Base-by-base conservation (phyloP, 202 grass and related monocot species). In the Carex arenaria region DNA sequence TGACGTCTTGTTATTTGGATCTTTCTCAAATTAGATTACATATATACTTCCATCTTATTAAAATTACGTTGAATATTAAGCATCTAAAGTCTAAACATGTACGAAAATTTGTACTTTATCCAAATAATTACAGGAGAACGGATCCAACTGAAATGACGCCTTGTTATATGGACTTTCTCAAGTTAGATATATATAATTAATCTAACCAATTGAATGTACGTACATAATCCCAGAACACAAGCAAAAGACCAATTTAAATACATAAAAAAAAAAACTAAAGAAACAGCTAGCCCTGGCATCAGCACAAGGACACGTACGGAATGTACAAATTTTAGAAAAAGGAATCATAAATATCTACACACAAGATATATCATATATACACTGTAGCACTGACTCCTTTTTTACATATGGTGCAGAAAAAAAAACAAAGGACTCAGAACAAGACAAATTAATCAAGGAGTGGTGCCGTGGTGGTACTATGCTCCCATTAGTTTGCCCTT, bases 371-470 rank as follows among this genome's bases (percentile, higher is more conserved):
- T 5, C 18, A 65, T 4, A 34, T 5, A 13, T 45, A 71, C 19
- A 43, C 10, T 18, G 38, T 40, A 40, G 38, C 0, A 38, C 11
- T 69, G 66, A 5, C 26, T 38, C 26, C 12, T 31, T 32, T 65
- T 4, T 38, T 18, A 47, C 11, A 17, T 63, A 68, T 72, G 42
- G 72, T 51, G 53, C 18, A 74, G 22, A 74, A 75, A 76, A 76
- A 76, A 10, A 76, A 9, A 55, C 22, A 55, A 55, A 23, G 72
- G 72, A 76, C 9, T 51, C 69, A 51, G 10, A 51, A 72, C 5
- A 55, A 56, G 72, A 76, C 51, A 56, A 56, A 31, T 76, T 72
- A 54, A 75, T 75, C 19, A 75, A 75, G 71, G 71, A 31, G 49
- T 32, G 49, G 49, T 53, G 23, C 49, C 18, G 72, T 32, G 72